These are phyloP conservation scores for Oidiodendron maius DNA, from an alignment of 495 filamentous ascomycete species.

Conservation along the genomic window DNA sequence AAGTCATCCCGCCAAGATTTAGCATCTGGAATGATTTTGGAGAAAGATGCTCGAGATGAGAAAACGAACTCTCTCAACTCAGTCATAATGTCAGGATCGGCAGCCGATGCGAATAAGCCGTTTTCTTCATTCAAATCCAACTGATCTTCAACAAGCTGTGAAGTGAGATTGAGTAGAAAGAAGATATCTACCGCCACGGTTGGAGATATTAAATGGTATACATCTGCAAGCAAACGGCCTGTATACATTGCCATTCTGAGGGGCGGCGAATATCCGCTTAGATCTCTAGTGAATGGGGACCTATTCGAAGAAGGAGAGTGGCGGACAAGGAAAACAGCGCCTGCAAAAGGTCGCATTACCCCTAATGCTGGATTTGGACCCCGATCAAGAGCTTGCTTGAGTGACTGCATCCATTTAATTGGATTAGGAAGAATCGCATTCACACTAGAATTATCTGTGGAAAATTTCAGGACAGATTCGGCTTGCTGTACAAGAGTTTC, in stretches of 20 bases:
- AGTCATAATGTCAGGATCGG: slow-evolving; percentile 2
- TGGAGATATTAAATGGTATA: slow-evolving; percentile 23
- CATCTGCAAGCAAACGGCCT: slow-evolving; percentile 42
- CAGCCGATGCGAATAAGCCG: slow-evolving; percentile 3
- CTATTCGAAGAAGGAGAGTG: slow-evolving; percentile 10
- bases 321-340: slow-evolving; percentile 54
- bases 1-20: neutral
- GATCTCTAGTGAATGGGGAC: slow-evolving; percentile 44
- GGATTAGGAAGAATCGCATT: slow-evolving; percentile 36
- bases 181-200: slow-evolving; percentile 32
- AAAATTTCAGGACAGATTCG: slow-evolving; percentile 16
- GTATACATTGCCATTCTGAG: slow-evolving; percentile 70
- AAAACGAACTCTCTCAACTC: neutral
- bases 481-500: slow-evolving; percentile 40
- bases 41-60: neutral
- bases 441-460: slow-evolving; percentile 10
- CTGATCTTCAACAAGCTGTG: slow-evolving; percentile 37
- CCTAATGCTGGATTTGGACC: slow-evolving; percentile 57
- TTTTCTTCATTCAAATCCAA: slow-evolving; percentile 23
- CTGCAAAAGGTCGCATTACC: slow-evolving; percentile 65
- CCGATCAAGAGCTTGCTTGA: slow-evolving; percentile 53
- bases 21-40: slow-evolving; percentile 40
- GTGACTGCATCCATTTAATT: slow-evolving; percentile 33
- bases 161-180: slow-evolving; percentile 33
- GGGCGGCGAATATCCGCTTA: slow-evolving; percentile 60